A percentile compares a stretch with the other conserved stretches of the same genome.
Evolutionary conservation across 768 basidiomycete genomes (phyloP).

Genomic region (Fomitopsis pulvina): DNA sequence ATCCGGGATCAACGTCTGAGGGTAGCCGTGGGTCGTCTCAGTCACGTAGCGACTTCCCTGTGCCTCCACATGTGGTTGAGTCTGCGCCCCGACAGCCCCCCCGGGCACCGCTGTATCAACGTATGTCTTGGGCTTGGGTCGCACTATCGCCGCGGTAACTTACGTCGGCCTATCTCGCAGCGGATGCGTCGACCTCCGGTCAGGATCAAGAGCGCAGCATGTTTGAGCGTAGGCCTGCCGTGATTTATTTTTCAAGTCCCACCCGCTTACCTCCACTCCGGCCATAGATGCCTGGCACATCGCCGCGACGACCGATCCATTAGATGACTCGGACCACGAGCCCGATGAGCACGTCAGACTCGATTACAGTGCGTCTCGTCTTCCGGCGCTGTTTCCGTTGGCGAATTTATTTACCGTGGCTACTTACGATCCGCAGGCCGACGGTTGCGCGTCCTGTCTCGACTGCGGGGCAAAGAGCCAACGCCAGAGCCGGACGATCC

Average conservation of each 20-base stretch:
- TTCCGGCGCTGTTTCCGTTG: background rate
- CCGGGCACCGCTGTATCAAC: background rate
- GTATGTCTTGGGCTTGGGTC: background rate
- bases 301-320: slow-evolving; percentile 54
- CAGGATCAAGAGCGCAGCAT: slow-evolving; percentile 32
- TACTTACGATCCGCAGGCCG: slow-evolving; percentile 31
- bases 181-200: slow-evolving; percentile 8
- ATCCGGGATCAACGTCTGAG: slow-evolving; percentile 4
- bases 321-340: slow-evolving; percentile 72
- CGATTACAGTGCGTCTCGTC: slow-evolving; percentile 54
- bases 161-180: background rate
- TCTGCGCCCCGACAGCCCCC: background rate
- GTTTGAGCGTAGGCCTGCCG: slow-evolving; percentile 36
- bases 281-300: slow-evolving; percentile 72
- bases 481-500: slow-evolving; percentile 36
- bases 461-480: slow-evolving; percentile 44
- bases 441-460: slow-evolving; percentile 36
- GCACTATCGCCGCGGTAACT: background rate
- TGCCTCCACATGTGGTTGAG: slow-evolving; percentile 3
- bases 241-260: background rate
- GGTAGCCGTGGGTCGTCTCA: slow-evolving; percentile 22
- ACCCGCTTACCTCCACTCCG: background rate
- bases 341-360: slow-evolving; percentile 53
- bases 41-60: slow-evolving; percentile 17
- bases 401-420: background rate